A percentile compares a stretch with the other conserved stretches of the same genome.
Conservation (phyloP, 805 yeast genomes). For the Kazachstania martiniae region DNA sequence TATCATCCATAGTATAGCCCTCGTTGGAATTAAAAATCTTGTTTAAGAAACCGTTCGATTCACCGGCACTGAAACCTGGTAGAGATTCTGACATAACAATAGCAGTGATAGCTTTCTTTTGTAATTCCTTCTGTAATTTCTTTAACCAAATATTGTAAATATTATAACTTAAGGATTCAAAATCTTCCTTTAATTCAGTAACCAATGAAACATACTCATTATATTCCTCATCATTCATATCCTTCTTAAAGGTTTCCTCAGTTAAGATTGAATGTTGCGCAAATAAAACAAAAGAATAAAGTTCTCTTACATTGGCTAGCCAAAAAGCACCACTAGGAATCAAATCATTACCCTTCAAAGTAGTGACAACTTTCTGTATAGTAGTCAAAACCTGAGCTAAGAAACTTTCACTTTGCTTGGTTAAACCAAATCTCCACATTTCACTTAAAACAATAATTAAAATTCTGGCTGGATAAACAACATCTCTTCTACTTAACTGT, state of each 20-base stretch:
- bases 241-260: constrained; percentile 66
- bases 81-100: constrained; percentile 88
- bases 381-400: constrained; percentile 80
- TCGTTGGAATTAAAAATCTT: constrained; percentile 66
- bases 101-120: constrained; percentile 88
- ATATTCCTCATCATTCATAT: constrained; percentile 83
- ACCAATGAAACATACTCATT: constrained; percentile 82
- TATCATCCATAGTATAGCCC: constrained; percentile 88
- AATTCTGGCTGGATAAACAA: constrained; percentile 90
- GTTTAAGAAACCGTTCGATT: constrained; percentile 64
- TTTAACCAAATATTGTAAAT: constrained; percentile 96
- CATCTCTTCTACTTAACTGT: constrained; percentile 77
- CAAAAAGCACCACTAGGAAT: constrained; percentile 93
- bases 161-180: constrained; percentile 85
- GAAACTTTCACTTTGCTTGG: constrained; percentile 83
- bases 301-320: constrained; percentile 92
- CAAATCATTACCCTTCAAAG: constrained; percentile 75
- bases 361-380: constrained; percentile 73
- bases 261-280: constrained; percentile 88
- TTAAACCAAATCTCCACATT: constrained; percentile 96
- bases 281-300: constrained; percentile 86
- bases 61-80: constrained; percentile 91
- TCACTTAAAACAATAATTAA: constrained; percentile 85
- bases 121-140: constrained; percentile 81
- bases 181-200: constrained; percentile 86